Base-by-base conservation (phyloP, 225 moss, liverwort and hornwort genomes). In the Takakia lepidozioides region DNA sequence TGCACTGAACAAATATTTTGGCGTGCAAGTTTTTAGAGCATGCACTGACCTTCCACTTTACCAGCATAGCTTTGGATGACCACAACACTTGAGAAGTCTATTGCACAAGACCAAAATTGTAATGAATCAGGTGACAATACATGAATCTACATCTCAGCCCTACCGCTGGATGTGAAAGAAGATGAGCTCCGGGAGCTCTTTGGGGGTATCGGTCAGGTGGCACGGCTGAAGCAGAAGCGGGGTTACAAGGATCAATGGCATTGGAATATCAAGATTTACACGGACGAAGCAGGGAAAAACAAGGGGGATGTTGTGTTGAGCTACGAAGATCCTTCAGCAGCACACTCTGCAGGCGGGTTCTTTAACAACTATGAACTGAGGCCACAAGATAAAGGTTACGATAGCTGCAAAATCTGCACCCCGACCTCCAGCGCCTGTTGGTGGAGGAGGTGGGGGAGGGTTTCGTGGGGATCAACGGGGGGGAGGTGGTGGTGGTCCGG, bases 221-320 rank as follows among this genome's bases (percentile, higher is more conserved):
- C 90, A 29, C 84, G 90, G 78, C 80, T 95, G 82, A 95, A 95
- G 50, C 90, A 95, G 41, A 95, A 95, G 82, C 82, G 87, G 34
- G 95, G 90, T 3, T 95, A 85, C 67, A 95, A 95, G 80, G 95
- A 95, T 56, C 95, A 95, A 62, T 95, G 95, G 95, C 95, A 90
- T 15, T 87, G 86, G 55, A 95, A 90, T 47, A 78, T 95, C 75
- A 95, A 95, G 84, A 87, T 95, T 57, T 95, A 90, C 48, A 69
- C 63, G 26, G 87, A 95, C 38, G 95, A 95, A 27, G 66, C 68
- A 25, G 78, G 78, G 68, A 86, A 95, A 59, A 82, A 84, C 27
- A 95, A 95, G 58, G 95, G 95, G 1, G 95, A 95, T 48, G 95
- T 82, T 13, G 90, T 90, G 24, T 74, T 95, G 72, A 90, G 90